Evolutionary conservation across 1,284 basidiomycete species (phyloP).

Genomic region (Macrocystidia cucumis): DNA sequence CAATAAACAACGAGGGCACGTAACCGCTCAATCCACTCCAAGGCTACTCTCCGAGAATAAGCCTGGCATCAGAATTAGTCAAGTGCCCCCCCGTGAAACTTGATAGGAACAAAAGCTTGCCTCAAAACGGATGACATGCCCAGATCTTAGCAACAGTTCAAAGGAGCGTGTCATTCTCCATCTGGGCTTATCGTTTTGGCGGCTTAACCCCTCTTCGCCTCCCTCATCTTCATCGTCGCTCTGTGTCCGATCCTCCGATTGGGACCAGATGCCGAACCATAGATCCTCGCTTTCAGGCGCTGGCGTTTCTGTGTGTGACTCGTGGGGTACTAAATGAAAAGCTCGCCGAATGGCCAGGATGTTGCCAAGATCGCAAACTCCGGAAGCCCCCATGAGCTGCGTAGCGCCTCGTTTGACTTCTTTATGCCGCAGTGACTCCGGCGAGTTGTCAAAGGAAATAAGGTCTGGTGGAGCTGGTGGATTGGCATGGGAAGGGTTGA

Average conservation of each 20-base stretch:
- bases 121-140: constrained; percentile 70
- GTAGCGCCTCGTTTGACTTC: constrained; percentile 57
- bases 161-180: constrained; percentile 65
- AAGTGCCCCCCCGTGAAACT: background rate
- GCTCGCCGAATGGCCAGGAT: constrained; percentile 62
- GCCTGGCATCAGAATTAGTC: constrained; percentile 30
- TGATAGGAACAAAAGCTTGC: constrained; percentile 31
- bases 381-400: constrained; percentile 61
- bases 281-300: constrained; percentile 27
- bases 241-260: constrained; percentile 27
- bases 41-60: constrained; percentile 52
- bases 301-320: constrained; percentile 26
- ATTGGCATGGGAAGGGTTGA: constrained; percentile 44
- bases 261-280: constrained; percentile 30
- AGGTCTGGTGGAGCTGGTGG: constrained; percentile 65
- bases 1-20: constrained; percentile 68
- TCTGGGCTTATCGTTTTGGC: constrained; percentile 33
- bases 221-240: constrained; percentile 58
- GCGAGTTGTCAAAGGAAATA: too few relatives aligned
- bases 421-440: constrained; percentile 31
- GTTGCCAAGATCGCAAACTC: constrained; percentile 61
- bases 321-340: constrained; percentile 34
- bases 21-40: constrained; percentile 76
- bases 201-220: constrained; percentile 51
- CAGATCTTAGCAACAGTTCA: constrained; percentile 66